These are phyloP conservation scores for Schizothecium vesticola DNA, from an alignment of 495 filamentous ascomycete species.

Conservation along the genomic window DNA sequence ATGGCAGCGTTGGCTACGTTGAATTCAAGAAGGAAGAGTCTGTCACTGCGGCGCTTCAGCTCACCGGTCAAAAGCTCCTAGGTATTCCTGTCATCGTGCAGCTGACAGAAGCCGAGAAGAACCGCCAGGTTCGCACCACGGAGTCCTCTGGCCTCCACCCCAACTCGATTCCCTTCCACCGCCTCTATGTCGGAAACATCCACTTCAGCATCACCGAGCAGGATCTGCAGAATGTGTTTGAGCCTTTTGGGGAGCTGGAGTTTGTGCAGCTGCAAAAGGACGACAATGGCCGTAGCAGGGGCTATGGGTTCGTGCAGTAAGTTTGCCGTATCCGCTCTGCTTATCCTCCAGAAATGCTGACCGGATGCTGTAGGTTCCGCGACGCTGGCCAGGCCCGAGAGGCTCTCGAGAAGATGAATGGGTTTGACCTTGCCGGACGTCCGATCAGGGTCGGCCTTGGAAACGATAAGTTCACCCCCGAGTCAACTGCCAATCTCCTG, in stretches of 20 bases:
- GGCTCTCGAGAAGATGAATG: conserved; percentile 98
- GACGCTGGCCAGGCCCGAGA: conserved; percentile 88
- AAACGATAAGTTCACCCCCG: conserved; percentile 99
- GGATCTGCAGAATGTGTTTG: conserved; percentile 94
- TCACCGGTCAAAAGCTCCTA: conserved; percentile 97
- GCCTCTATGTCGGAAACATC: conserved; percentile 98
- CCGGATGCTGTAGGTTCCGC: conserved; percentile 60
- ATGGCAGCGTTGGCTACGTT: conserved; percentile 88
- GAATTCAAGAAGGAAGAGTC: conserved; percentile 98
- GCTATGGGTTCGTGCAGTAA: conserved; percentile 99
- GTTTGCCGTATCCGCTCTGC: conserved; percentile 35
- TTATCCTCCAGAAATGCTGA: conserved; percentile 29
- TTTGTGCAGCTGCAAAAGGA: conserved; percentile 97
- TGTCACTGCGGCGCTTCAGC: conserved; percentile 87
- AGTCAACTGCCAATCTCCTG: conserved; percentile 84
- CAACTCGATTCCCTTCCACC: conserved; percentile 86
- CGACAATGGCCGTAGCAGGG: conserved; percentile 81
- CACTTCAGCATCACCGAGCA: conserved; percentile 99
- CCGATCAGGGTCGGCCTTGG: conserved; percentile 98
- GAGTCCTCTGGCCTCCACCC: conserved; percentile 59
- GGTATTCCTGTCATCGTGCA: conserved; percentile 98
- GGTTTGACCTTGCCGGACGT: conserved; percentile 95
- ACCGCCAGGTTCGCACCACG: conserved; percentile 86
- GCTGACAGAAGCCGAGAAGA: conserved; percentile 98
- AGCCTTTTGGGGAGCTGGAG: conserved; percentile 96